A percentile compares a stretch with the other conserved stretches of the same genome.
phyloP scores from a whole-genome alignment of 2,329 filamentous ascomycete genomes.

The Curvularia sp. region DNA sequence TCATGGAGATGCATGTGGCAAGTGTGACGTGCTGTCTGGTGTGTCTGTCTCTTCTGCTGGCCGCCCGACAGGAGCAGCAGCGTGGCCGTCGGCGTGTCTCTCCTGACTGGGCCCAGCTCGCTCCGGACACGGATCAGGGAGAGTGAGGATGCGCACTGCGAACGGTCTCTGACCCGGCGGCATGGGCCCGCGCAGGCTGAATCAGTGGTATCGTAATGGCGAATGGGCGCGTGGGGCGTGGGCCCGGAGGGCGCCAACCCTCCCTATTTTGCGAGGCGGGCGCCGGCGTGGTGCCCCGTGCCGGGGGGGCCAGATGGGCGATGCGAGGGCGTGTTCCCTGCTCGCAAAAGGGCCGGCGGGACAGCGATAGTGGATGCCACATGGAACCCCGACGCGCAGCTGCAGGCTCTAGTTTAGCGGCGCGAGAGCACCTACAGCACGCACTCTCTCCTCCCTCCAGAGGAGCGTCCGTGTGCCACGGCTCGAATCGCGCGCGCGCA shows the following conservation, averaged over 20 bases:
- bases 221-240: background rate
- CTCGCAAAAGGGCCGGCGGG: background rate
- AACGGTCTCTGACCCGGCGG: conserved; percentile 29
- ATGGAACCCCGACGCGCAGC: conserved; percentile 26
- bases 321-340: conserved; percentile 13
- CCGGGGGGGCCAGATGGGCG: conserved; percentile 26
- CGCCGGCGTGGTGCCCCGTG: conserved; percentile 20
- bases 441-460: conserved; percentile 3
- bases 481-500: conserved; percentile 31
- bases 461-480: conserved; percentile 27
- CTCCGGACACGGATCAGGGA: conserved; percentile 1
- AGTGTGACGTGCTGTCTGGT: background rate
- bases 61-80: too few relatives aligned
- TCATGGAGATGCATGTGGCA: background rate
- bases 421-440: conserved; percentile 5
- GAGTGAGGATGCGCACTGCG: conserved; percentile 24
- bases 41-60: too few relatives aligned
- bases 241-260: conserved; percentile 19
- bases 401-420: conserved; percentile 18
- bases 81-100: too few relatives aligned
- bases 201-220: conserved; percentile 8
- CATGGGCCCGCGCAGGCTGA: conserved; percentile 15
- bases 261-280: conserved; percentile 26
- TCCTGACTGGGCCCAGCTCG: conserved; percentile 14
- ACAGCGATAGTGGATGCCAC: conserved; percentile 11